Percentiles rank a stretch among this genome's conserved stretches.
Evolutionary conservation across 768 basidiomycete species (phyloP).

Genomic region (Collybia mongolica): DNA sequence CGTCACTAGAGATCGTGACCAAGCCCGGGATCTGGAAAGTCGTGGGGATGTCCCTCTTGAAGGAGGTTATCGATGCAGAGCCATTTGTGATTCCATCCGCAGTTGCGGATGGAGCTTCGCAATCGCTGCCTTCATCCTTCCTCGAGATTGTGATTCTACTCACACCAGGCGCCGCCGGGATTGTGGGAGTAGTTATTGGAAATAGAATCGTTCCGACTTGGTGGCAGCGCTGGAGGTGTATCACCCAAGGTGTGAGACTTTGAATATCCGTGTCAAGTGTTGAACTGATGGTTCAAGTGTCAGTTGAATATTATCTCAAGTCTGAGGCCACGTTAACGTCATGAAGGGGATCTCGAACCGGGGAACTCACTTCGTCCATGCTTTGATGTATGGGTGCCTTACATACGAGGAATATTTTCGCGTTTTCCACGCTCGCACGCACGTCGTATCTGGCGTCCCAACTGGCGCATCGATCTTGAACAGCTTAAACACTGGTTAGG

Average conservation of each 20-base stretch:
- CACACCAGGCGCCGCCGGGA: neutral
- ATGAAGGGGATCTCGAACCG: neutral
- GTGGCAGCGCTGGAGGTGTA: constrained; percentile 17
- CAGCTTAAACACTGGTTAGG: constrained; percentile 23
- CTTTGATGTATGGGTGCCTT: neutral
- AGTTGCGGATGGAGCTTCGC: neutral
- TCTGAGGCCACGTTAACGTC: neutral
- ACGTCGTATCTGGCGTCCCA: constrained; percentile 40
- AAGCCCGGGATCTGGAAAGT: constrained; percentile 38
- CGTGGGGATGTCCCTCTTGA: constrained; percentile 36
- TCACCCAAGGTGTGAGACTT: constrained; percentile 29
- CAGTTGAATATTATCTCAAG: constrained; percentile 36
- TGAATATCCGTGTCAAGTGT: constrained; percentile 29
- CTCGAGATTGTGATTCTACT: neutral
- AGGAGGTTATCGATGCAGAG: constrained; percentile 21
- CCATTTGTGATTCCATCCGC: constrained; percentile 1
- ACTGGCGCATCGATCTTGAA: constrained; percentile 15
- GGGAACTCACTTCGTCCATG: constrained; percentile 1
- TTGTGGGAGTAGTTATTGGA: neutral
- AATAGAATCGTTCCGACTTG: too few species aligned
- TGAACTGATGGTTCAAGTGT: constrained; percentile 33
- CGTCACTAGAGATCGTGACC: constrained; percentile 38
- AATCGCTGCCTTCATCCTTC: neutral
- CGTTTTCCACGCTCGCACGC: neutral
- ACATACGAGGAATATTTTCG: neutral